Conservation (phyloP, 805 yeast species). For the Pichia exigua region DNA sequence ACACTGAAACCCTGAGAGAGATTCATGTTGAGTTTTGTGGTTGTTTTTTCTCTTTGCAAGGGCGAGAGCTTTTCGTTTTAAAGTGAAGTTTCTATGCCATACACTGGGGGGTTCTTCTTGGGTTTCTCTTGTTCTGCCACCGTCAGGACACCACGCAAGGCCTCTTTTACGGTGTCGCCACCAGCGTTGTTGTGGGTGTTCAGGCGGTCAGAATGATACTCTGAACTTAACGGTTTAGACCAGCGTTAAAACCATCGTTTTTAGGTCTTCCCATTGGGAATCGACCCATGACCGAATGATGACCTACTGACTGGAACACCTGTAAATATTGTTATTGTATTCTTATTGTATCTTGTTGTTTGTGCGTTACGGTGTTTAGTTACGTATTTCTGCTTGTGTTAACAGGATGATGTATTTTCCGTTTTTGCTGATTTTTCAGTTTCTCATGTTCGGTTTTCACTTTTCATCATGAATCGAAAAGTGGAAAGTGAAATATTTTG, state of each 20-base stretch:
- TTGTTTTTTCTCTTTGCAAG: background rate
- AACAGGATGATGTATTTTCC: background rate
- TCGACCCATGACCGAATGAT: slow-evolving; percentile 10
- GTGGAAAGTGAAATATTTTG: background rate
- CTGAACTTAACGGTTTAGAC: background rate
- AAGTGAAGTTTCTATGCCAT: background rate
- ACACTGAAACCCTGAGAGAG: background rate
- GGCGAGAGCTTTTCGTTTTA: background rate
- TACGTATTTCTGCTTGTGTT: too few species aligned
- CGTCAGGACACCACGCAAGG: background rate
- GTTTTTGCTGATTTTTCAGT: background rate
- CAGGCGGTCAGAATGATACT: background rate
- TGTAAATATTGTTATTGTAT: background rate
- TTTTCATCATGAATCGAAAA: background rate
- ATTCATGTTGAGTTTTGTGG: background rate
- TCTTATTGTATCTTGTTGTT: background rate
- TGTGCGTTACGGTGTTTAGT: too few species aligned
- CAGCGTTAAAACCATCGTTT: slow-evolving; percentile 3
- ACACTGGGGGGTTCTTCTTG: background rate
- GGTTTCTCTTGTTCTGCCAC: background rate
- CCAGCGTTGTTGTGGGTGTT: slow-evolving; percentile 7
- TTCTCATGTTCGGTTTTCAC: background rate
- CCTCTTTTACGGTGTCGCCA: slow-evolving; percentile 4
- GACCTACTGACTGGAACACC: slow-evolving; percentile 15
- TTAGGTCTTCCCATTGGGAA: background rate